Base-by-base conservation (phyloP, 2,329 filamentous ascomycete species). In the Calonectria pseudoreteaudii region DNA sequence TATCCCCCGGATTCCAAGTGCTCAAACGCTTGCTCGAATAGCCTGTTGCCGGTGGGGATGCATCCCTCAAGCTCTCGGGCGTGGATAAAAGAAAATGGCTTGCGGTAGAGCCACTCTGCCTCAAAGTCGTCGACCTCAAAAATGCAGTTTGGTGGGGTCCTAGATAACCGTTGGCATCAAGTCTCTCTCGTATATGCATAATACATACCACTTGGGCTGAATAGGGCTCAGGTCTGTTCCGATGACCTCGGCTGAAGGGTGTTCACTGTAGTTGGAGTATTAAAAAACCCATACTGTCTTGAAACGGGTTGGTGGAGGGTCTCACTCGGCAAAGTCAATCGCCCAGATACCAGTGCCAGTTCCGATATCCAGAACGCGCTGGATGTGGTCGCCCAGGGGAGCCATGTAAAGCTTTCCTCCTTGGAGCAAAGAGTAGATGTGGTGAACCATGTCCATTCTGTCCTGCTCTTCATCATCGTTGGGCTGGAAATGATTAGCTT, bases 251-350 rank as follows among this genome's bases (percentile, higher is more conserved):
- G 72, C 72, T 23, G 58, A 68, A n/a, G 72, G 68, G 44, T 72
- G 38, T 44, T 71, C 65, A 36, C 72, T 74, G n/a, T 5, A 67
- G 9, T 68, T 23, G 8, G 23, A 14, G 7, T 11, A 13, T 62
- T 31, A 47, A 58, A 64, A 23, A 49, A n/a, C 28, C 10, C 26
- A 18, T 18, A 23, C 18, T 23, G 0, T 18, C 7, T 18, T 49
- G 18, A 1, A 16, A 9, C 1, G 28, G 3, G 10, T 3, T 28
- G 14, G 9, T 18, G 30, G 41, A 34, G 9, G 30, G 14, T 31
- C 67, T 67, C n/a, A 73, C 71, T 73, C 71, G 30, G 71, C 71
- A 68, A 73, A 73, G 41, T 73, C 71, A 58, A 70, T 66, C 41
- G 67, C 71, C 71, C 71, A 73, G 30, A 73, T 69, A 50, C 70